A percentile compares a stretch with the other conserved stretches of the same genome.
These are phyloP conservation scores for Paecilomyces niveus DNA, from an alignment of 2,329 filamentous ascomycete genomes.

Conservation along the genomic window DNA sequence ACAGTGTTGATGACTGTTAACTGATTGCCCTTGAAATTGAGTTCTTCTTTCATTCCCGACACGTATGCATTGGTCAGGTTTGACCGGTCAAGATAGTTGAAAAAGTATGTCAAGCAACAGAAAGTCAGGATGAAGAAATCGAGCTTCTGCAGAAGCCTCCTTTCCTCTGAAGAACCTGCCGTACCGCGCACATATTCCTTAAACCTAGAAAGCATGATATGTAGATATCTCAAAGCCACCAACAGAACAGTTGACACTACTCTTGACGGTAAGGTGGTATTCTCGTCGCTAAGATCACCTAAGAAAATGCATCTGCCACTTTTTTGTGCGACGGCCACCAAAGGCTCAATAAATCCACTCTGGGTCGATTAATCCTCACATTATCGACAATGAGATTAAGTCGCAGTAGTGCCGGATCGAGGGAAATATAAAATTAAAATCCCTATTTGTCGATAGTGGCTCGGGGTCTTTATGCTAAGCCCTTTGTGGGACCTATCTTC, in stretches of 20 bases:
- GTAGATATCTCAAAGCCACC: background rate
- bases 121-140: slow-evolving; percentile 1
- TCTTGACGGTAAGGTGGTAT: background rate
- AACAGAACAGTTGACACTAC: background rate
- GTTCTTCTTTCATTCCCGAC: slow-evolving; percentile 30
- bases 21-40: slow-evolving; percentile 28
- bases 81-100: slow-evolving; percentile 31
- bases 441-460: background rate
- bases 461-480: background rate
- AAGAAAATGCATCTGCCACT: background rate
- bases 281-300: background rate
- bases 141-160: slow-evolving; percentile 11
- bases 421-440: background rate
- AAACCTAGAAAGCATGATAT: background rate
- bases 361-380: background rate
- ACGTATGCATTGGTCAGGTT: slow-evolving; percentile 39
- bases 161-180: background rate
- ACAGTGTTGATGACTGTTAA: slow-evolving; percentile 32
- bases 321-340: background rate
- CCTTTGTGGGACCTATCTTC: background rate
- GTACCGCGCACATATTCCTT: background rate
- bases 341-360: background rate
- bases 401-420: background rate
- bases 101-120: slow-evolving; percentile 14
- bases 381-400: background rate